Evolutionary conservation across 2,329 filamentous ascomycete species (phyloP), one percentile per base, ranked within the genome.

Genomic region (Diaporthe batatas): DNA sequence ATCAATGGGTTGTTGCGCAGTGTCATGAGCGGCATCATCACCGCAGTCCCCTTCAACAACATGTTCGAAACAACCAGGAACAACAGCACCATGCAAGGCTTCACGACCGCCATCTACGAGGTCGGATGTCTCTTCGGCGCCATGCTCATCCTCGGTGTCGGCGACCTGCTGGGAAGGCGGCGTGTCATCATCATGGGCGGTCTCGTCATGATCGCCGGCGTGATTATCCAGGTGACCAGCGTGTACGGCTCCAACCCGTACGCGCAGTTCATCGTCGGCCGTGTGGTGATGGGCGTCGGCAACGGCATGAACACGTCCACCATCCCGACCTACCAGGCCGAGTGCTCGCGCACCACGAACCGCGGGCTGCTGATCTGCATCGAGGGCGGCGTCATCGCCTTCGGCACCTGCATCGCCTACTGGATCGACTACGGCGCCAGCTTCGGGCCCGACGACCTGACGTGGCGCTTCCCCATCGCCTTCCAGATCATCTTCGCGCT

Each of bases 181-280:
- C 87, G 86, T 2, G 90, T 91, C 68, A 88, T 92, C 76, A 83
- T 89, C n/a, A 23, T 83, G 1, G 91, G 91, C 21, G 86, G 86
- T 11, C 75, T 82, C 14, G 86, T 92, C 75, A 89, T 92, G 86
- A 85, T 90, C 11, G 70, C 91, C 12, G 91, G 91, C 23, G 89
- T 90, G 44, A 82, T 88, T 11, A 86, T 92, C 49, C 91, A 92
- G 77, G 81, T 88, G 47, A 83, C 84, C 21, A 70, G 81, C 23
- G 77, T 80, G 70, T 65, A 74, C 0, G 71, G 72, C 32, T 73
- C 80, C 8, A 72, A 74, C 12, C 80, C 82, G 1, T 73, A 84
- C 44, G 82, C 84, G 2, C 86, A 87, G 76, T 83, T 87, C 75
- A 85, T 87, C 70, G 79, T 86, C 65, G 86, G 86, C 8, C 79